phyloP scores from a whole-genome alignment of 495 filamentous ascomycete genomes.

The Daldinia grandis region DNA sequence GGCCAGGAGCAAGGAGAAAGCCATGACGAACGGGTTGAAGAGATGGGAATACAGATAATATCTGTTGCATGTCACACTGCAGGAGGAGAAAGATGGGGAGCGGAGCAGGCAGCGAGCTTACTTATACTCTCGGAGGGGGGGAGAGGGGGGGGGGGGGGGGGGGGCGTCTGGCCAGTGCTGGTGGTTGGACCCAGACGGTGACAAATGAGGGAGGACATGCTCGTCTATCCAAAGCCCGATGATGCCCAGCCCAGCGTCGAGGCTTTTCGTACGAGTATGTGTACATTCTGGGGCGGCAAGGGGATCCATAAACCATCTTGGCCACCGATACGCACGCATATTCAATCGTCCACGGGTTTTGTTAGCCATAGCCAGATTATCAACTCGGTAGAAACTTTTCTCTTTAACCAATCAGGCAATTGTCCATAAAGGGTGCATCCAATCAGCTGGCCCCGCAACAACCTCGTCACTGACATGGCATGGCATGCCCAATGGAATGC shows the following conservation, averaged over 20 bases:
- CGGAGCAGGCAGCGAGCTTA: slow-evolving; percentile 39
- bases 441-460: slow-evolving; percentile 38
- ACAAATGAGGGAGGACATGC: slow-evolving; percentile 33
- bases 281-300: slow-evolving; percentile 37
- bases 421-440: slow-evolving; percentile 30
- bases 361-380: slow-evolving; percentile 40
- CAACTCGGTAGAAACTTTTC: slow-evolving; percentile 40
- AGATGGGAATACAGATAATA: slow-evolving; percentile 8
- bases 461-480: slow-evolving; percentile 39
- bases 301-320: slow-evolving; percentile 38
- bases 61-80: slow-evolving; percentile 34
- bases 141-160: slow-evolving; percentile 13
- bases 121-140: slow-evolving; percentile 34
- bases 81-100: slow-evolving; percentile 32
- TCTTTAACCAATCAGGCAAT: slow-evolving; percentile 45
- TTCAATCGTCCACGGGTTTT: slow-evolving; percentile 40
- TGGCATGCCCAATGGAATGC: slow-evolving; percentile 40
- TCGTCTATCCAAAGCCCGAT: slow-evolving; percentile 36
- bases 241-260: slow-evolving; percentile 43
- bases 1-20: slow-evolving; percentile 33
- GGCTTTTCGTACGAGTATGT: slow-evolving; percentile 27
- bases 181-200: slow-evolving; percentile 37
- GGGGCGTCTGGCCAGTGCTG: slow-evolving; percentile 32
- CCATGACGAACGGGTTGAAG: slow-evolving; percentile 21
- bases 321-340: slow-evolving; percentile 39